Evolutionary conservation across 2,329 filamentous ascomycete species (phyloP).

Genomic region (Monosporascus sp.): DNA sequence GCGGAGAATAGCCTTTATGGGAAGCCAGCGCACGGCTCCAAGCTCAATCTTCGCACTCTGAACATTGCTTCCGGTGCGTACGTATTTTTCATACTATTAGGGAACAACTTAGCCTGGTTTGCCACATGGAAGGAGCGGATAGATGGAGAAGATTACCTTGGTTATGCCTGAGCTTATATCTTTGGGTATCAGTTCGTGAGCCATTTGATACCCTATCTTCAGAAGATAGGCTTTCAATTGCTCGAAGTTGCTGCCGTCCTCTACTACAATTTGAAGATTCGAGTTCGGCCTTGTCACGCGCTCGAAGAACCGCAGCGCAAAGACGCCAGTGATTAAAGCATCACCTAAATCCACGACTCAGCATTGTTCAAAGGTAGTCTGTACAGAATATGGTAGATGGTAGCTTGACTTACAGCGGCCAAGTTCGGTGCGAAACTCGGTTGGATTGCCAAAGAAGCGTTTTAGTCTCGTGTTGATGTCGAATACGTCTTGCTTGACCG

Average conservation of each 20-base stretch:
- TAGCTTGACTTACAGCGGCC: neutral
- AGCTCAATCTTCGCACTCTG: too few relatives aligned
- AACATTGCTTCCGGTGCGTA: too few relatives aligned
- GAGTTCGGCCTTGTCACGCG: neutral
- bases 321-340: neutral
- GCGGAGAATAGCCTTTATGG: too few relatives aligned
- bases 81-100: too few relatives aligned
- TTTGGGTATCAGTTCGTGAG: neutral
- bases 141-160: neutral
- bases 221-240: neutral
- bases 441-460: neutral
- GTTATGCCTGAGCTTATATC: too few relatives aligned
- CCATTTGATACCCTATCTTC: neutral
- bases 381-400: neutral
- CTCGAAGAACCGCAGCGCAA: neutral
- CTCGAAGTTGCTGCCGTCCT: neutral
- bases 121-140: too few relatives aligned
- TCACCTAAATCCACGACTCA: neutral
- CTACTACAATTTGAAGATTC: neutral
- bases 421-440: neutral
- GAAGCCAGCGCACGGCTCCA: too few relatives aligned
- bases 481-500: neutral
- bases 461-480: neutral
- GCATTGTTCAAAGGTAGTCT: too few relatives aligned
- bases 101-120: too few relatives aligned